Conservation (phyloP, 495 filamentous ascomycete genomes). For the Bryoglossum gracile region DNA sequence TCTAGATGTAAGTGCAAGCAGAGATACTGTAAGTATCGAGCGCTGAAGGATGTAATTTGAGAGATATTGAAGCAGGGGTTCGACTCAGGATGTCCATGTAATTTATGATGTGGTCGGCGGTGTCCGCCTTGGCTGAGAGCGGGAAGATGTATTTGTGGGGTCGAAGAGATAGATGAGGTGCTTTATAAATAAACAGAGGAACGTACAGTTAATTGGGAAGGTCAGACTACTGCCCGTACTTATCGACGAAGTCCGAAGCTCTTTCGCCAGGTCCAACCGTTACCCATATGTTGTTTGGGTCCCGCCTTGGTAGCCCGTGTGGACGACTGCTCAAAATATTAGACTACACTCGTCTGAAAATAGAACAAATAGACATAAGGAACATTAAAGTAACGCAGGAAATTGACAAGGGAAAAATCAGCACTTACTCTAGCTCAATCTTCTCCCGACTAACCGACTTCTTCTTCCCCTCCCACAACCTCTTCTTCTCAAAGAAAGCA, state of each 20-base stretch:
- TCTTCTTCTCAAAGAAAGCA: conserved; percentile 52
- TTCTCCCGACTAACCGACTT: conserved; percentile 43
- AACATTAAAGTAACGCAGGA: background rate
- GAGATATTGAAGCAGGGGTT: too few species aligned
- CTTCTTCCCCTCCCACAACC: conserved; percentile 45
- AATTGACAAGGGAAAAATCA: background rate
- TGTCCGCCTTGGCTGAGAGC: too few species aligned
- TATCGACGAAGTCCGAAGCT: background rate
- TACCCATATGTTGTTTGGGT: conserved; percentile 1
- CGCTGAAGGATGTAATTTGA: too few species aligned
- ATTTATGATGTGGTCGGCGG: too few species aligned
- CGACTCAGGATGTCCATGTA: too few species aligned
- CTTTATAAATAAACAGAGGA: too few species aligned
- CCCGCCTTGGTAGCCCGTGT: background rate
- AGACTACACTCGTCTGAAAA: background rate
- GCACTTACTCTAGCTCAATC: conserved; percentile 41
- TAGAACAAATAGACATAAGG: background rate
- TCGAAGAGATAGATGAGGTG: too few species aligned
- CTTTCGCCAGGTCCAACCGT: conserved; percentile 1
- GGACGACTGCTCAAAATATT: background rate
- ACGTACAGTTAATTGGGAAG: too few species aligned
- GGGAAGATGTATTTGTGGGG: too few species aligned
- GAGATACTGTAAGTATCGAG: too few species aligned
- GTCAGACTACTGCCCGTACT: conserved; percentile 10
- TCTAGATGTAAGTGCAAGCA: background rate